Conservation (phyloP, 495 filamentous ascomycete genomes). For the Annulohypoxylon maeteangense region DNA sequence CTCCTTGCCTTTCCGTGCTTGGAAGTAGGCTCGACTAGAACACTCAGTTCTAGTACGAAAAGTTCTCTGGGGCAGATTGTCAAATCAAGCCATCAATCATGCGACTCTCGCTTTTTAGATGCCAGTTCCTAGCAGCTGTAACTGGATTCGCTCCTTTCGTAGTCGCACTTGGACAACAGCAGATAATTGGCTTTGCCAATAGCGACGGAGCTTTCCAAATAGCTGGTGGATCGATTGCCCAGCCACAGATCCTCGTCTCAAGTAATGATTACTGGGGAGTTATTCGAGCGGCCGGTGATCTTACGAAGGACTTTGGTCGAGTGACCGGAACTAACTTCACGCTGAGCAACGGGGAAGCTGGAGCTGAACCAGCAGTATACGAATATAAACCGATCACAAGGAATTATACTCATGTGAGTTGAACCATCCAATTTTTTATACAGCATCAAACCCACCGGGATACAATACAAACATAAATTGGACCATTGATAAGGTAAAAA, state of each 20-base stretch:
- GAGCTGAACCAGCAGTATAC: constrained; percentile 51
- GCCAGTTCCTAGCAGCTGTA: constrained; percentile 9
- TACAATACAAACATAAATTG: background rate
- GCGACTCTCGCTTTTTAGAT: constrained; percentile 4
- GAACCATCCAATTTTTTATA: background rate
- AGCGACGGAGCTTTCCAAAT: constrained; percentile 55
- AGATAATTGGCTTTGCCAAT: constrained; percentile 62
- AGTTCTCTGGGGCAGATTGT: background rate
- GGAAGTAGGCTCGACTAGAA: background rate
- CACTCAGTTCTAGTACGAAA: background rate
- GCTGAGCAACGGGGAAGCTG: constrained; percentile 59
- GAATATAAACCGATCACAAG: constrained; percentile 55
- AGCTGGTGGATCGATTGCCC: constrained; percentile 55
- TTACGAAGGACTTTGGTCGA: constrained; percentile 76
- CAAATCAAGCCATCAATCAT: constrained; percentile 1
- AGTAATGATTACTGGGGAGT: constrained; percentile 73
- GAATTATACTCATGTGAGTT: constrained; percentile 60
- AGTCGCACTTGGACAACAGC: constrained; percentile 65
- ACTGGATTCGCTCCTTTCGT: constrained; percentile 41
- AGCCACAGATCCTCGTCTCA: constrained; percentile 63
- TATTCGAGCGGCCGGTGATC: constrained; percentile 71
- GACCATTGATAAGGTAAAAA: background rate
- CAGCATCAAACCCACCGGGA: background rate
- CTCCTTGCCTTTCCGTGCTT: background rate
- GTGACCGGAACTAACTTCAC: constrained; percentile 72